Conservation (phyloP, 176 grass and related monocot species). For the Oryza nivara region DNA sequence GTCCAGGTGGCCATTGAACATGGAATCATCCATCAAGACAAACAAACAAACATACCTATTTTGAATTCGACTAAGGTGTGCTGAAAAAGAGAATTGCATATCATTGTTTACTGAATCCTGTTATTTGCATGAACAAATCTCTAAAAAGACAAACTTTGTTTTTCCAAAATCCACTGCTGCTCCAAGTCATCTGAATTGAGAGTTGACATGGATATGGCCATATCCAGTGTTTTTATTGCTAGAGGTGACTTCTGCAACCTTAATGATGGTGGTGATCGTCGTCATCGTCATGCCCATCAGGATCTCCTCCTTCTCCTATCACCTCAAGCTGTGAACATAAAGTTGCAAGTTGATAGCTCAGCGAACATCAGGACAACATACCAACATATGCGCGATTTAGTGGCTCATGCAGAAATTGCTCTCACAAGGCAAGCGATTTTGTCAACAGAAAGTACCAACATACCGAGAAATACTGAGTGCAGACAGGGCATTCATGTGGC, state of each 20-base stretch:
- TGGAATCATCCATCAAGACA: background rate
- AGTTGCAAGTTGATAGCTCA: constrained; percentile 1
- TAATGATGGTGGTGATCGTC: constrained; percentile 51
- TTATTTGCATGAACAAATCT: constrained; percentile 33
- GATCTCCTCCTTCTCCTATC: constrained; percentile 59
- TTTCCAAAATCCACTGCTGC: background rate
- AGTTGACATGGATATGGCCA: constrained; percentile 23
- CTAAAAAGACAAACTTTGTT: background rate
- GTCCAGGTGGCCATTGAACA: background rate
- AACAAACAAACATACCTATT: background rate
- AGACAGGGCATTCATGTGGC: constrained; percentile 73
- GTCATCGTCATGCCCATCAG: constrained; percentile 64
- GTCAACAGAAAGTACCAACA: constrained; percentile 13
- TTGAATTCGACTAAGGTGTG: background rate
- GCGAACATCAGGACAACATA: background rate
- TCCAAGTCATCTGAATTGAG: constrained; percentile 4
- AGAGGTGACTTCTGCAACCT: background rate
- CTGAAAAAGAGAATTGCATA: background rate
- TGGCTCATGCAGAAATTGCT: background rate
- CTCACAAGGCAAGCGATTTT: background rate
- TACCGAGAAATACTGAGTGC: constrained; percentile 75
- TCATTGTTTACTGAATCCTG: constrained; percentile 5
- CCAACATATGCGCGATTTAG: background rate
- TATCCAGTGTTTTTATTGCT: constrained; percentile 17
- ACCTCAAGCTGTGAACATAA: constrained; percentile 62